Evolutionary conservation across 2,329 filamentous ascomycete genomes (phyloP), one percentile per base, ranked within the genome.

Genomic region (Orbilia blumenaviensis): DNA sequence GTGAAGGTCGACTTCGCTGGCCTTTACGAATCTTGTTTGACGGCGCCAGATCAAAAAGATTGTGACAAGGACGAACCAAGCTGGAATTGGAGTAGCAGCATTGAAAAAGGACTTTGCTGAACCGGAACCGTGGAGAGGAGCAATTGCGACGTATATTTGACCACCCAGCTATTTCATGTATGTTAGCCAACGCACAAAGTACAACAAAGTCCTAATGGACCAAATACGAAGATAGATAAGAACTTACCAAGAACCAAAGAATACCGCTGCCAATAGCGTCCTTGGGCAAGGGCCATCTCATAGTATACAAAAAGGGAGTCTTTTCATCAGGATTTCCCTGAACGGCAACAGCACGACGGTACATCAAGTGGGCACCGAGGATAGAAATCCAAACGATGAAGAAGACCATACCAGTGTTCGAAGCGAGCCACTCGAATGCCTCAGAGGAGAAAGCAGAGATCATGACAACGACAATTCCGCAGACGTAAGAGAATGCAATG

Each of bases 341-440:
- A 21, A 60, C 36, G 9, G 56, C 12, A 23, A 77, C 25, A 4
- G 66, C 66, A 21, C 50, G 38, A 16, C 66, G 58, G 60, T 69
- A 77, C 66, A 64, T 71, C 34, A 77, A 54, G 34, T 77, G 64
- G 2, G 60, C 23, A 66, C 23, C 41, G 42, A 77, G 60, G 38
- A 77, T 77, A 23, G 73, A 64, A n/a, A 63, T 54, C 73, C 73
- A 77, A 32, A 77, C 66, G 21, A 77, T 69, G 52, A 77, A 77
- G 66, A 77, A 77, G 23, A 71, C 66, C 73, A 77, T 77, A 66
- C 71, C 73, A n/a, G 73, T 69, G 60, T 69, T 69, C 7, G 66
- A 71, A 21, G 66, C 64, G 9, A 77, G 34, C 73, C 73, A 77
- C 25, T 77, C 66, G 34, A 77, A 77, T 0, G 66, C 66, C 18